phyloP scores from a whole-genome alignment of 2,329 filamentous ascomycete species.

The Boeremia exigua region DNA sequence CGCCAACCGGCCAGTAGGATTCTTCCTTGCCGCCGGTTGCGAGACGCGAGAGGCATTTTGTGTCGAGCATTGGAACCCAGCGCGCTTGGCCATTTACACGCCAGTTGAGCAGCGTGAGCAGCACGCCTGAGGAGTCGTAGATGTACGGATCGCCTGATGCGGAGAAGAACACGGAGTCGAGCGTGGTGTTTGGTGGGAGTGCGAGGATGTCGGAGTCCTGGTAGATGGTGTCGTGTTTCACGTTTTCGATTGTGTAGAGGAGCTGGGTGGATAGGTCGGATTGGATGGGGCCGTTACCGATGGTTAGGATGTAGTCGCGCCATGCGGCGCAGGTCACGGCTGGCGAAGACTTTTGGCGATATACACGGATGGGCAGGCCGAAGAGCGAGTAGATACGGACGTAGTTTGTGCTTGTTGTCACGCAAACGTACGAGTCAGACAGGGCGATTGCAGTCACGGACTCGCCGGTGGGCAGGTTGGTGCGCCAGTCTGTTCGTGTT shows the following conservation, averaged over 20 bases:
- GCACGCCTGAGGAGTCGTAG: constrained; percentile 89
- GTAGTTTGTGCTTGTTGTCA: constrained; percentile 85
- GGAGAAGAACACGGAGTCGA: constrained; percentile 90
- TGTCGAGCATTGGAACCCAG: constrained; percentile 94
- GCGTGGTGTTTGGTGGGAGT: constrained; percentile 72
- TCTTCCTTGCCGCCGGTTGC: constrained; percentile 86
- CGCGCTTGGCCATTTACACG: constrained; percentile 80
- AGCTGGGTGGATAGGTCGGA: constrained; percentile 79
- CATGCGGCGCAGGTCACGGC: constrained; percentile 93
- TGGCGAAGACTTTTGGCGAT: constrained; percentile 87
- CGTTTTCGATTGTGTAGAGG: constrained; percentile 90
- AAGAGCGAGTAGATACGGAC: constrained; percentile 93
- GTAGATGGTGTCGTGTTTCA: constrained; percentile 91
- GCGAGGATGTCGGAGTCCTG: constrained; percentile 94
- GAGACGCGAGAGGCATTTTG: constrained; percentile 79
- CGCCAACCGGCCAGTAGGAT: constrained; percentile 92
- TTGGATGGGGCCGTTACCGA: constrained; percentile 88
- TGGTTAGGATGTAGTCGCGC: constrained; percentile 94
- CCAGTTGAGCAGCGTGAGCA: constrained; percentile 91
- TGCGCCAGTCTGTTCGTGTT: constrained; percentile 86
- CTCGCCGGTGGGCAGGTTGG: constrained; percentile 85
- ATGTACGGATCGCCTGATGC: constrained; percentile 94
- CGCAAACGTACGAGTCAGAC: constrained; percentile 88
- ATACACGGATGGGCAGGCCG: constrained; percentile 86
- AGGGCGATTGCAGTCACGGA: constrained; percentile 86